These are phyloP conservation scores for Fonsecaea pugnacius DNA, from an alignment of 2,329 filamentous ascomycete species.

Conservation along the genomic window DNA sequence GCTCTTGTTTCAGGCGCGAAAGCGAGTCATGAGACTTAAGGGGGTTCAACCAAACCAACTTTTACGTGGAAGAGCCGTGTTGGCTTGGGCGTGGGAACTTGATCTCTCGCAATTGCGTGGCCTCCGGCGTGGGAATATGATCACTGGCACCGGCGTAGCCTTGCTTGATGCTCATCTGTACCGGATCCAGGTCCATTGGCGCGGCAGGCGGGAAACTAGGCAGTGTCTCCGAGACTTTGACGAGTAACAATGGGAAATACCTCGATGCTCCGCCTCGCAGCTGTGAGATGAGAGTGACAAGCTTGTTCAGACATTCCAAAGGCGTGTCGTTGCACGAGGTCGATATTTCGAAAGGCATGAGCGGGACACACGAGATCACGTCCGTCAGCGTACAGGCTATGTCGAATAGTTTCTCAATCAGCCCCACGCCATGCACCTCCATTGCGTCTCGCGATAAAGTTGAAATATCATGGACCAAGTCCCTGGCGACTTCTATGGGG, in stretches of 20 bases:
- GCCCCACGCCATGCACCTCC: conserved; percentile 73
- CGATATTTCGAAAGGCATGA: conserved; percentile 16
- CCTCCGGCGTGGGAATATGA: conserved; percentile 28
- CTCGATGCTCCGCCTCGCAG: conserved; percentile 76
- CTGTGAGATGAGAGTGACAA: conserved; percentile 69
- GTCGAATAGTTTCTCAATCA: conserved; percentile 83
- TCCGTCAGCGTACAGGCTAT: conserved; percentile 74
- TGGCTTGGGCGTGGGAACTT: conserved; percentile 25
- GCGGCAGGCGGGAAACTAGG: conserved; percentile 45
- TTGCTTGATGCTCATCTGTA: conserved; percentile 31
- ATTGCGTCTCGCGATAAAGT: conserved; percentile 73
- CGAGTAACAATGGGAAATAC: conserved; percentile 75
- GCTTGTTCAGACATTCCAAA: conserved; percentile 72
- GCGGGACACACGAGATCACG: conserved; percentile 66
- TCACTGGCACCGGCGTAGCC: conserved; percentile 34
- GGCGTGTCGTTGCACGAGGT: conserved; percentile 47
- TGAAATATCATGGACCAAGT: conserved; percentile 68
- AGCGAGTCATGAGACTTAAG: background rate
- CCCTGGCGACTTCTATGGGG: conserved; percentile 65
- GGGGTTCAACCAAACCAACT: background rate
- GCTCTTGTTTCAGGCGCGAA: background rate
- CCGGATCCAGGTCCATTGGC: conserved; percentile 1
- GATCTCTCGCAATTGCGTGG: conserved; percentile 29
- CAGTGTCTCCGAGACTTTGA: conserved; percentile 74
- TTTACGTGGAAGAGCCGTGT: background rate